Base-by-base conservation (phyloP, 2,329 filamentous ascomycete genomes). In the Colletotrichum sp. region DNA sequence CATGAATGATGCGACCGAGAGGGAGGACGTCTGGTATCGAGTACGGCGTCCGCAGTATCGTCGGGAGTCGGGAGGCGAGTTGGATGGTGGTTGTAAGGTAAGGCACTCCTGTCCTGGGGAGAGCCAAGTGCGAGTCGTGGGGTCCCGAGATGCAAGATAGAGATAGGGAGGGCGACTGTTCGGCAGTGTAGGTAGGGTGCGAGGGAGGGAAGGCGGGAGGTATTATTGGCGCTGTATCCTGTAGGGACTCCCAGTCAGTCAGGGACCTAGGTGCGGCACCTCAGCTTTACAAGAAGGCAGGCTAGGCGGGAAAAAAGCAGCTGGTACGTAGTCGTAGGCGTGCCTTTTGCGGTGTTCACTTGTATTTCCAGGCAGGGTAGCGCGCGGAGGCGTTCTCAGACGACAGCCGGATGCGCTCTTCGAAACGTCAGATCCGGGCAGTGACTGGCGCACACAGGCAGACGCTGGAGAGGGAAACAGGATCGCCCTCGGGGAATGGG, bases 331-430 rank as follows among this genome's bases (percentile, higher is more conserved):
- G 56, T 8, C n/a, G 48, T 16, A 65, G 69, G 69, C 36, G 36
- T 61, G 39, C 55, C 28, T 48, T 30, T 58, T 66, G 70, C 64
- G 34, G 70, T 61, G 48, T 68, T 52, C 52, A 28, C 16, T 60
- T 48, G 68, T 71, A 62, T 62, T 67, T 22, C 30, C n/a, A 32
- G 64, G 32, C 61, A 75, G 64, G 64, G 64, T 74, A 60, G 74
- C 70, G 70, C 65, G 64, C 60, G 58, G 74, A 69, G 74, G 70
- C 74, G 74, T 74, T 76, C 70, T 66, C 74, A 76, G 74, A 74
- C 70, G 70, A 74, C 28, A 66, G 65, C 74, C 74, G 74, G 67
- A 76, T 73, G 74, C 74, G 74, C 74, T 74, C 58, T 76, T 69
- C 74, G 74, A 76, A 76, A 76, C 70, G 71, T 71, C 66, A 76